These are phyloP conservation scores for Jamesozyma lodderae DNA, from an alignment of 805 yeast genomes.

Conservation along the genomic window DNA sequence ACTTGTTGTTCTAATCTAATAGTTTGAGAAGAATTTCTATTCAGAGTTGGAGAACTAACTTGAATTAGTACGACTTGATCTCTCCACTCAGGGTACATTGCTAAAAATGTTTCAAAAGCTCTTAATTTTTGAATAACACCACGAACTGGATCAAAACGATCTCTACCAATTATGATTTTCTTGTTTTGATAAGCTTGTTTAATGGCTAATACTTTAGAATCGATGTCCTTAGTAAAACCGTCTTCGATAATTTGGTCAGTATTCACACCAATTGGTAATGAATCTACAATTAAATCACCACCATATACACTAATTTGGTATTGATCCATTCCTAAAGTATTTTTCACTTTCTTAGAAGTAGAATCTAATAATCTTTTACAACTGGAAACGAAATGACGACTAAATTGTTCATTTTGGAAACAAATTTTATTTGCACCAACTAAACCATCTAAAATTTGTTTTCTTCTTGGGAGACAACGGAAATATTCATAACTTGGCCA, in stretches of 20 bases:
- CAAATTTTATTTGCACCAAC: constrained; percentile 81
- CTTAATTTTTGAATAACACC: constrained; percentile 90
- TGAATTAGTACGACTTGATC: constrained; percentile 82
- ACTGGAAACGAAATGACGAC: constrained; percentile 84
- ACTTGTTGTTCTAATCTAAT: constrained; percentile 70
- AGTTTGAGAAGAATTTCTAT: constrained; percentile 33
- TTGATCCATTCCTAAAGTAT: constrained; percentile 24
- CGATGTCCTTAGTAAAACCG: constrained; percentile 38
- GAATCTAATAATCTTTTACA: constrained; percentile 83
- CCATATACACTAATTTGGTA: constrained; percentile 60
- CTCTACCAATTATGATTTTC: constrained; percentile 87
- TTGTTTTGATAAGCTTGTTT: constrained; percentile 52
- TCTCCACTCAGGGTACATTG: constrained; percentile 88
- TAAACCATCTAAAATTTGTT: constrained; percentile 79
- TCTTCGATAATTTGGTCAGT: constrained; percentile 57
- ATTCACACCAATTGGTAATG: constrained; percentile 87
- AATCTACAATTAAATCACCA: constrained; percentile 58
- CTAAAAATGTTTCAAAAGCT: constrained; percentile 81
- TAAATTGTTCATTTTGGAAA: constrained; percentile 79
- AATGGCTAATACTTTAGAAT: constrained; percentile 56
- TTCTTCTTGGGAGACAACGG: constrained; percentile 76
- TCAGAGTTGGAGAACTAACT: constrained; percentile 62
- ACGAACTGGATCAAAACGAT: constrained; percentile 80
- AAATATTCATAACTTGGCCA: constrained; percentile 93
- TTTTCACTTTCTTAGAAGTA: constrained; percentile 40